These are phyloP conservation scores for Fusarium sp. DNA, from an alignment of 2,329 filamentous ascomycete species.

Conservation along the genomic window DNA sequence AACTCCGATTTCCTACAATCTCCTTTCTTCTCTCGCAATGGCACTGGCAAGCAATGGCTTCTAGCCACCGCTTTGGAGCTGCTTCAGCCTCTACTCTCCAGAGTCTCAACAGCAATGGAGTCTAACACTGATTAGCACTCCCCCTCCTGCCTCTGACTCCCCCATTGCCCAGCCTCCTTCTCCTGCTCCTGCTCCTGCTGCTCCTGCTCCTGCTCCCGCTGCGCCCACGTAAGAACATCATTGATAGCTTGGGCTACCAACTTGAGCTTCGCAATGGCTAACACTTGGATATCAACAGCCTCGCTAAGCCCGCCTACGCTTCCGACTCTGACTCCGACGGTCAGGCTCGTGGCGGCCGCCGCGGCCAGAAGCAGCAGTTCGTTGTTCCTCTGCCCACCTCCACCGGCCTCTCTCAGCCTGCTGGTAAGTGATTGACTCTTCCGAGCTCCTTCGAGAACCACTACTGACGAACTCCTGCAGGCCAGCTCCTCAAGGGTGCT, in stretches of 20 bases:
- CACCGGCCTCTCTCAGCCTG: conserved; percentile 52
- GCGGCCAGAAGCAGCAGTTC: conserved; percentile 43
- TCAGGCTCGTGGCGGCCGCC: conserved; percentile 47
- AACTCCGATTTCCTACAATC: background rate
- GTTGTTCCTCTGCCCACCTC: conserved; percentile 47
- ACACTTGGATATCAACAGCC: conserved; percentile 23
- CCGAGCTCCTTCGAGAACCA: background rate
- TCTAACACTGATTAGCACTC: conserved; percentile 41
- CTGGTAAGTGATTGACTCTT: conserved; percentile 32
- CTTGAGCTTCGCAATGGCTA: conserved; percentile 15
- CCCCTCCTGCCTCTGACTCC: conserved; percentile 34
- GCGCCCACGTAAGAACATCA: conserved; percentile 33
- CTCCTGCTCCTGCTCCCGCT: conserved; percentile 31
- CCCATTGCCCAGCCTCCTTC: conserved; percentile 38
- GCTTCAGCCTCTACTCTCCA: conserved; percentile 5
- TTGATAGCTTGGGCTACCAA: background rate
- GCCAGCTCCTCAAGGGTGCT: conserved; percentile 67
- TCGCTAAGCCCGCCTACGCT: conserved; percentile 47
- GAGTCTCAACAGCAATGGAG: conserved; percentile 17
- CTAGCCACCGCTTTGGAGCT: conserved; percentile 16
- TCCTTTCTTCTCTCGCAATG: background rate
- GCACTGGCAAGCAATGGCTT: background rate
- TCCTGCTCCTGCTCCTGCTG: conserved; percentile 21
- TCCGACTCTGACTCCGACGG: conserved; percentile 48
- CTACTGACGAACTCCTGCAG: conserved; percentile 45